Conservation (phyloP, 768 basidiomycete genomes). For the Tephrocybe sp. region DNA sequence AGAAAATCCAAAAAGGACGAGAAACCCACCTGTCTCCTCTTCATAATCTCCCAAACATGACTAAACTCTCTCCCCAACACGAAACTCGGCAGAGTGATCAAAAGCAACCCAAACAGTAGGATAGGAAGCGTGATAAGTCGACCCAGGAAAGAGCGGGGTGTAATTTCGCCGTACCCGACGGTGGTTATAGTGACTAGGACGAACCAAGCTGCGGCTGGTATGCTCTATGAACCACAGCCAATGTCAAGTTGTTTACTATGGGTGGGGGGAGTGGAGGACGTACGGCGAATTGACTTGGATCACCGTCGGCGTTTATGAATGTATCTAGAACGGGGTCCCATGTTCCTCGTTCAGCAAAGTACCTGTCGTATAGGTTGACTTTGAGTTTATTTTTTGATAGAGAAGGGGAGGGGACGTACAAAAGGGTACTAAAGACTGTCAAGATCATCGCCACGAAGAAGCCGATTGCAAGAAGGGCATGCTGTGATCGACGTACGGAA, state of each 20-base stretch:
- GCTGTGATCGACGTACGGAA: constrained; percentile 79
- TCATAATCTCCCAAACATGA: constrained; percentile 85
- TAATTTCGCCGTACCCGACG: constrained; percentile 84
- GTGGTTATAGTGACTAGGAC: constrained; percentile 53
- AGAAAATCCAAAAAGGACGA: background rate
- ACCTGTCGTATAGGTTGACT: constrained; percentile 37
- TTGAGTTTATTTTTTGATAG: background rate
- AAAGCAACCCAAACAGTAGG: constrained; percentile 80
- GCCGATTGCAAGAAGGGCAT: constrained; percentile 80
- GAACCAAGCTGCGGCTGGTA: constrained; percentile 61
- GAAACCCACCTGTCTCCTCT: constrained; percentile 36
- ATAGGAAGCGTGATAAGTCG: constrained; percentile 83
- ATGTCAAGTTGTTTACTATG: no score
- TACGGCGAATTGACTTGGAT: constrained; percentile 76
- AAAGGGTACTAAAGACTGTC: constrained; percentile 81
- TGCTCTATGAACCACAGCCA: no score
- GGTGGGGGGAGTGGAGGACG: constrained; percentile 16
- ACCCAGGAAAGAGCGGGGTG: constrained; percentile 84
- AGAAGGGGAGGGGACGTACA: constrained; percentile 46
- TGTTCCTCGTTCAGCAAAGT: constrained; percentile 86
- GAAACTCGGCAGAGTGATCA: constrained; percentile 89
- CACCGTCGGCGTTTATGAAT: constrained; percentile 84
- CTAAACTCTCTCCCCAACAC: constrained; percentile 92
- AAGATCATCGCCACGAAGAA: constrained; percentile 90
- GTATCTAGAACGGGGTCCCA: constrained; percentile 82